Evolutionary conservation across 2,329 filamentous ascomycete genomes (phyloP).

Genomic region (Exophiala phaeomuriformis): DNA sequence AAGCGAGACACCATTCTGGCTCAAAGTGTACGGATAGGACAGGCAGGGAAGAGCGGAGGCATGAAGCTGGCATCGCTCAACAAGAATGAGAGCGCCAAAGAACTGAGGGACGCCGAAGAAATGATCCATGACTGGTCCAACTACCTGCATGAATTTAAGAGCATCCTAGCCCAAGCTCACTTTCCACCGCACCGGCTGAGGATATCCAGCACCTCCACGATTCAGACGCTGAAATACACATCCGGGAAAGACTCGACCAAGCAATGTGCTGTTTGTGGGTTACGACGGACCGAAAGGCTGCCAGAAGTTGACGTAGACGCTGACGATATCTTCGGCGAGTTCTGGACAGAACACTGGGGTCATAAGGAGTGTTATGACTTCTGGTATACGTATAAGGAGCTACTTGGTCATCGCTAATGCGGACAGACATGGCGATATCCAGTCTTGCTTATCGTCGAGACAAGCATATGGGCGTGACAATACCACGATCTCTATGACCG

Average conservation of each 20-base stretch:
- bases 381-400: conserved; percentile 69
- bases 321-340: conserved; percentile 90
- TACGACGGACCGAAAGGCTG: conserved; percentile 81
- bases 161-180: conserved; percentile 40
- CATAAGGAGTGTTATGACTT: conserved; percentile 74
- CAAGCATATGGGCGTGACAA: no score
- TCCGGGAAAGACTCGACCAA: conserved; percentile 32
- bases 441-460: no score
- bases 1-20: conserved; percentile 78
- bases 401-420: conserved; percentile 53
- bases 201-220: conserved; percentile 2
- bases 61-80: conserved; percentile 91
- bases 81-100: conserved; percentile 70
- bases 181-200: conserved; percentile 31
- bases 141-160: conserved; percentile 66
- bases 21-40: conserved; percentile 79
- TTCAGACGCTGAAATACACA: conserved; percentile 6
- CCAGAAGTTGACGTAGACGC: conserved; percentile 66
- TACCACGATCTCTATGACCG: no score
- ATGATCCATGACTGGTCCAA: conserved; percentile 67
- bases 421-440: not conserved
- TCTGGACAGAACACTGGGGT: conserved; percentile 89
- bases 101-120: conserved; percentile 78
- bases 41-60: conserved; percentile 62
- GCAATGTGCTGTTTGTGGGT: conserved; percentile 70